phyloP scores from a whole-genome alignment of 257 asterid genomes.

The Jasminum sambac region DNA sequence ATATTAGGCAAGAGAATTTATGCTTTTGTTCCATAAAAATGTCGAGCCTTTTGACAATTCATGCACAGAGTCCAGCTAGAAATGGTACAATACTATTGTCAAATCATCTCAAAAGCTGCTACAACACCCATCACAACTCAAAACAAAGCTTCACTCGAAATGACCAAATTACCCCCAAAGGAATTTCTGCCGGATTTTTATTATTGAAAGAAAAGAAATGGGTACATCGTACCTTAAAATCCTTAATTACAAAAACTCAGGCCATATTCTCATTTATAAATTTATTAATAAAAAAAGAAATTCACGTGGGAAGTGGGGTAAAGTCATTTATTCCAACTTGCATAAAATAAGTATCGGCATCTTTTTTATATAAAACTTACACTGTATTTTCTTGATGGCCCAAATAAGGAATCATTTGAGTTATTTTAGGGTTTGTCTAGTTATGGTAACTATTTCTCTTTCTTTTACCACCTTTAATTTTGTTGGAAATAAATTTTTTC shows the following conservation, averaged over 20 bases:
- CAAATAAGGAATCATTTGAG: conserved; percentile 31
- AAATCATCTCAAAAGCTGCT: background rate
- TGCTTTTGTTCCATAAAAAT: background rate
- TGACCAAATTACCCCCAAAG: conserved; percentile 6
- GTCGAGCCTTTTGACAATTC: background rate
- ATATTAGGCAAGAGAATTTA: too few species aligned
- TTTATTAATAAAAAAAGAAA: conserved; percentile 1
- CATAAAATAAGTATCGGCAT: conserved; percentile 18
- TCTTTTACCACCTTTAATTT: background rate
- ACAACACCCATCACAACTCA: background rate
- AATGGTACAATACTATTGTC: background rate
- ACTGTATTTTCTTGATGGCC: conserved; percentile 20
- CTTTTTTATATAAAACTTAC: background rate
- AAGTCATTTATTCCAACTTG: conserved; percentile 9
- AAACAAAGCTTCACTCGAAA: background rate
- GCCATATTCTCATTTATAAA: background rate
- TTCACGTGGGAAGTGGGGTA: conserved; percentile 22
- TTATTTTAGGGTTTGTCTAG: conserved; percentile 15
- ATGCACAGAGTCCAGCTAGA: background rate
- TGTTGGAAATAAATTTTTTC: conserved; percentile 3
- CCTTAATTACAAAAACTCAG: background rate
- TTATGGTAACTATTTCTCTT: conserved; percentile 24
- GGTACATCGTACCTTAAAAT: background rate
- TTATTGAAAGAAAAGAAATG: background rate
- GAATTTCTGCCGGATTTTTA: conserved; percentile 1